phyloP scores from a whole-genome alignment of 208 protist species.

The Leptomonas seymouri region DNA sequence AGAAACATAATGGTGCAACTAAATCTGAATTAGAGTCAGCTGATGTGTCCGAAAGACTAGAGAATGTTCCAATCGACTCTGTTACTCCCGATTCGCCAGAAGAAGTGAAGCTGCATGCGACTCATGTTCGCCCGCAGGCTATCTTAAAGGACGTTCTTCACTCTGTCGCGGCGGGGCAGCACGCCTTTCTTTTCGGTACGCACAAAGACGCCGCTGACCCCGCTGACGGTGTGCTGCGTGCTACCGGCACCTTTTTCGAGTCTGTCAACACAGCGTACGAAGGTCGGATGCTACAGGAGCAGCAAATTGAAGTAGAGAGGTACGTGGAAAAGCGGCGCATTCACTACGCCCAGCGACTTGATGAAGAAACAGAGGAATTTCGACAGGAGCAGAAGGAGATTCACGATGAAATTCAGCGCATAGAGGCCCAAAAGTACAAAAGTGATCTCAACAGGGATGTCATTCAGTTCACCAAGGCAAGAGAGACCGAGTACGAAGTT shows the following conservation, averaged over 20 bases:
- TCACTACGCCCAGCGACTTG: slow-evolving; percentile 43
- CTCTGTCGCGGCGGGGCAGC: slow-evolving; percentile 25
- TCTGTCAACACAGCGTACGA: slow-evolving; percentile 43
- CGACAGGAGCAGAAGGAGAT: slow-evolving; percentile 46
- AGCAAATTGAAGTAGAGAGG: slow-evolving; percentile 34
- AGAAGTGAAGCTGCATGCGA: neutral
- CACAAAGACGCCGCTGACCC: slow-evolving; percentile 20
- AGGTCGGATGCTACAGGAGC: slow-evolving; percentile 37
- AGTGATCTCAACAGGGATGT: slow-evolving; percentile 42
- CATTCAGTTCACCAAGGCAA: slow-evolving; percentile 33
- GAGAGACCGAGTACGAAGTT: slow-evolving; percentile 42
- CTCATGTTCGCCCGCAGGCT: slow-evolving; percentile 24
- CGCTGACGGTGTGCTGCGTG: slow-evolving; percentile 14
- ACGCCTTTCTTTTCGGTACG: slow-evolving; percentile 31
- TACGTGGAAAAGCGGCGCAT: slow-evolving; percentile 37
- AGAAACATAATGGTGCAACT: neutral
- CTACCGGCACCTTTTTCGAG: slow-evolving; percentile 43
- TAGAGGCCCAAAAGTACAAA: slow-evolving; percentile 43
- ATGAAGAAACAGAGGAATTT: slow-evolving; percentile 58
- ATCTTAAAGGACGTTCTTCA: slow-evolving; percentile 31
- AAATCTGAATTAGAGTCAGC: neutral
- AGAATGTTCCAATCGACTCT: neutral
- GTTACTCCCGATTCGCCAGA: neutral
- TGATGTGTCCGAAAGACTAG: neutral
- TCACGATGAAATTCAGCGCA: slow-evolving; percentile 49